phyloP scores from a whole-genome alignment of 495 filamentous ascomycete genomes.

The Terfezia boudieri region DNA sequence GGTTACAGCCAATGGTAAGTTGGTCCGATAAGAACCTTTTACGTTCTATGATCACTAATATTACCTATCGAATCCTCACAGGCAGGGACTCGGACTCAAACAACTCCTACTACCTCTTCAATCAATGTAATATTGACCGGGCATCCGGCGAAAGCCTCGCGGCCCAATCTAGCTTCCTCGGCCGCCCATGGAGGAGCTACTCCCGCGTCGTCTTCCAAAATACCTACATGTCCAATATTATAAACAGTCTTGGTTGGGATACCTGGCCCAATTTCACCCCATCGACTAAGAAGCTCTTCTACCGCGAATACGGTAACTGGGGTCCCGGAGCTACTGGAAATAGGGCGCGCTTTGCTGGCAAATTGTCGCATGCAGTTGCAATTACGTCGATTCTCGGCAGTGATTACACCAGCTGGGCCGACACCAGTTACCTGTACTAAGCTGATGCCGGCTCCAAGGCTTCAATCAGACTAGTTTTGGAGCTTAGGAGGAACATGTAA shows the following conservation, averaged over 20 bases:
- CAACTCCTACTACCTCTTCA: slow-evolving; percentile 39
- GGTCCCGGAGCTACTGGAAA: slow-evolving; percentile 35
- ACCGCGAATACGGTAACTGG: slow-evolving; percentile 37
- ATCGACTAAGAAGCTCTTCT: slow-evolving; percentile 31
- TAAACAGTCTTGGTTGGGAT: slow-evolving; percentile 40
- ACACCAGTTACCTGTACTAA: slow-evolving; percentile 5
- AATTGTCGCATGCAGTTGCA: slow-evolving; percentile 24
- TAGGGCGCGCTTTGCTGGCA: slow-evolving; percentile 28
- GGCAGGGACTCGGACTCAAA: slow-evolving; percentile 22
- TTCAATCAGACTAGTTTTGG: no score
- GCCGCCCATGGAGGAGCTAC: slow-evolving; percentile 42
- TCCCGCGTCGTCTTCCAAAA: slow-evolving; percentile 40
- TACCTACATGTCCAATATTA: slow-evolving; percentile 30
- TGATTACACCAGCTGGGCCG: slow-evolving; percentile 25
- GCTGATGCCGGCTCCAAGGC: no score
- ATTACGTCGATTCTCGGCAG: slow-evolving; percentile 32
- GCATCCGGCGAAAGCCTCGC: slow-evolving; percentile 26
- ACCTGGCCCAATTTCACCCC: slow-evolving; percentile 29
- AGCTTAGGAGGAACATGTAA: no score
- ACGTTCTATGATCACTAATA: no score
- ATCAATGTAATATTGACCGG: slow-evolving; percentile 29
- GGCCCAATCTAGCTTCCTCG: slow-evolving; percentile 34
- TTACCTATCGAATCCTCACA: no score
- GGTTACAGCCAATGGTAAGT: slow-evolving; percentile 38
- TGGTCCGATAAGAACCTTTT: no score